Evolutionary conservation across 1,284 basidiomycete genomes (phyloP).

Genomic region (Rhodotorula sp.): DNA sequence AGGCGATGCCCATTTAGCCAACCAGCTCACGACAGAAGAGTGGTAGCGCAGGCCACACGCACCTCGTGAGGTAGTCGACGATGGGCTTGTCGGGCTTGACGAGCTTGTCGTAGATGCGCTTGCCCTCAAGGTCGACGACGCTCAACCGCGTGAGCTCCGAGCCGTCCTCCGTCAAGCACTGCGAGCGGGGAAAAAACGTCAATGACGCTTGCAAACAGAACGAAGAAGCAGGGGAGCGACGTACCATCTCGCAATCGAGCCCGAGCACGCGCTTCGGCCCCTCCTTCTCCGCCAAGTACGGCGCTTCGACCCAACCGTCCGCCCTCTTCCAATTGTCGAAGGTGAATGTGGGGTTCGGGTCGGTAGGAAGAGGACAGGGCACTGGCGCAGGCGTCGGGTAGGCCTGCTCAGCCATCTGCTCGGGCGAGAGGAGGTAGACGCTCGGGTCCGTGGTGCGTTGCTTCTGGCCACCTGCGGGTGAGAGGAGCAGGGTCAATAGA

Average conservation of each 20-base stretch:
- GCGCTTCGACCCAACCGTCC: constrained; percentile 67
- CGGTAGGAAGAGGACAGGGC: constrained; percentile 72
- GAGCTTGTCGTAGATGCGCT: constrained; percentile 77
- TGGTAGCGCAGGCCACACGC: constrained; percentile 33
- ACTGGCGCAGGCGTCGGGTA: constrained; percentile 81
- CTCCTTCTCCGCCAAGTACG: constrained; percentile 50
- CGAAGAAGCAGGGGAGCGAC: constrained; percentile 38
- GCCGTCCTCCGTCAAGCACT: constrained; percentile 83
- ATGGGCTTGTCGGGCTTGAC: constrained; percentile 82
- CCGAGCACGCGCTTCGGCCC: constrained; percentile 52
- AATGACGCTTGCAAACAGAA: too few species aligned
- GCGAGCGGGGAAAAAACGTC: background rate
- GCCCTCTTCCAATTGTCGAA: constrained; percentile 41
- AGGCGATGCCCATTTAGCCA: background rate
- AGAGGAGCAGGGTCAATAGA: background rate
- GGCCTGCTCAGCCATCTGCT: constrained; percentile 87
- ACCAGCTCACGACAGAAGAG: background rate
- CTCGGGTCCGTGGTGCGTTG: constrained; percentile 60
- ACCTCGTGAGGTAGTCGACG: constrained; percentile 83
- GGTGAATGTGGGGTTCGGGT: constrained; percentile 8
- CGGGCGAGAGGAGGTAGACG: constrained; percentile 70
- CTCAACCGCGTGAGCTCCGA: constrained; percentile 83
- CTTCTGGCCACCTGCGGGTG: constrained; percentile 30
- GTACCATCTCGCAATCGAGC: constrained; percentile 92
- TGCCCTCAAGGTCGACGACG: constrained; percentile 70